Conservation (phyloP, 2,329 filamentous ascomycete species). For the Talaromyces pinophilus region DNA sequence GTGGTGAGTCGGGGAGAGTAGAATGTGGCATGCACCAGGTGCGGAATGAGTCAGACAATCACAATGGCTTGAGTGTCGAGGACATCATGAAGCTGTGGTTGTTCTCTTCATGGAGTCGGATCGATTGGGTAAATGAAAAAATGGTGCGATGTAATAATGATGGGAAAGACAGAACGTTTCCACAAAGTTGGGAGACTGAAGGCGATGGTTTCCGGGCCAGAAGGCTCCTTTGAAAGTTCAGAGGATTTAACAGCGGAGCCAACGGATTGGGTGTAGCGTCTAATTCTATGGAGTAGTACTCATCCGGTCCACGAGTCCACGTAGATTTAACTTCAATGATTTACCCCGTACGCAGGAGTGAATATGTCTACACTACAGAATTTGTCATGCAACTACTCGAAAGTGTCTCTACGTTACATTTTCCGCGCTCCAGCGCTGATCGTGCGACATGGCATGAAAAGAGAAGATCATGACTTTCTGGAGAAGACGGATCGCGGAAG, state of each 20-base stretch:
- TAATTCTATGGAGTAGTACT: background rate
- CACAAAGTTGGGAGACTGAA: background rate
- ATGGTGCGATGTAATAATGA: background rate
- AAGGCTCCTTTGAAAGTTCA: background rate
- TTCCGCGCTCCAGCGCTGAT: background rate
- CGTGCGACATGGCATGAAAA: background rate
- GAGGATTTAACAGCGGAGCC: conserved; percentile 2
- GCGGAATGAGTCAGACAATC: background rate
- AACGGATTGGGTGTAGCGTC: conserved; percentile 7
- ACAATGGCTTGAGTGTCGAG: background rate
- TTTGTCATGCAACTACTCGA: background rate
- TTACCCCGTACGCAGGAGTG: background rate
- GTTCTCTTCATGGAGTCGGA: background rate
- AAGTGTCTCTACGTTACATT: background rate
- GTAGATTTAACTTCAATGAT: background rate
- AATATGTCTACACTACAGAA: background rate
- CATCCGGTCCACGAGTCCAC: background rate
- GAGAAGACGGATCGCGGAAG: background rate
- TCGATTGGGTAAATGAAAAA: background rate
- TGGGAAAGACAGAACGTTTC: background rate
- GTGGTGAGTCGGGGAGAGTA: background rate
- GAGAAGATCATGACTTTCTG: background rate
- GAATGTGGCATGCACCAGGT: conserved; percentile 4
- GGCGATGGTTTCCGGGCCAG: background rate
- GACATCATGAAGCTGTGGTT: background rate